Evolutionary conservation across 2,329 filamentous ascomycete genomes (phyloP).

Genomic region (Colletotrichum costaricense): DNA sequence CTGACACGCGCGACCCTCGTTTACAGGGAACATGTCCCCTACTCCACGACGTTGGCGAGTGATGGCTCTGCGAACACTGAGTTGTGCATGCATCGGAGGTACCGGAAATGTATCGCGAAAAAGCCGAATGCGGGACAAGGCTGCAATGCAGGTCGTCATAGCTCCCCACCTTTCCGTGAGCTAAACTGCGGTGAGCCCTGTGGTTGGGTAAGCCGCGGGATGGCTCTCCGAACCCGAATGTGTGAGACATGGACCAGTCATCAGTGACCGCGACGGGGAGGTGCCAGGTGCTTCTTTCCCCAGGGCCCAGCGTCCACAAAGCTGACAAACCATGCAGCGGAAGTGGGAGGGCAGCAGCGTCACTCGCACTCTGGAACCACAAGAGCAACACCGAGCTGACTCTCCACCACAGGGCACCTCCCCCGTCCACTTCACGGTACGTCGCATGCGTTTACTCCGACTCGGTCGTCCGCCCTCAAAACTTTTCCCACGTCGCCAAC

Average conservation of each 20-base stretch:
- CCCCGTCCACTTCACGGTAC: constrained; percentile 12
- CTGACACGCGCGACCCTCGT: constrained; percentile 11
- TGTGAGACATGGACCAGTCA: background rate
- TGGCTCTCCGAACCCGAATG: constrained; percentile 12
- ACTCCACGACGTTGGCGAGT: background rate
- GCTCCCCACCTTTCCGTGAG: constrained; percentile 29
- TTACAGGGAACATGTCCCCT: background rate
- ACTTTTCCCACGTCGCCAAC: constrained; percentile 7
- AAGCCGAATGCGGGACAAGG: constrained; percentile 31
- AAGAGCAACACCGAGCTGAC: background rate
- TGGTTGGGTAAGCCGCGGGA: constrained; percentile 11
- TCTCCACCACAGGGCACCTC: constrained; percentile 23
- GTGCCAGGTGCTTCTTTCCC: background rate
- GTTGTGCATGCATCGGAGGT: constrained; percentile 26
- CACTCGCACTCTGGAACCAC: constrained; percentile 26
- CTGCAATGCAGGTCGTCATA: constrained; percentile 37
- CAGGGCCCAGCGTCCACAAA: constrained; percentile 1
- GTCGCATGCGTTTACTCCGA: constrained; percentile 31
- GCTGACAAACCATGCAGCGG: constrained; percentile 32
- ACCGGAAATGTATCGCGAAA: constrained; percentile 23
- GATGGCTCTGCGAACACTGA: background rate
- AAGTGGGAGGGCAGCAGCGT: constrained; percentile 2
- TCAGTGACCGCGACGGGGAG: no score
- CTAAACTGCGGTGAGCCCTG: constrained; percentile 29
- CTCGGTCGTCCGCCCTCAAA: constrained; percentile 17